phyloP scores from a whole-genome alignment of 176 grass and related monocot genomes.

The Typha latifolia region DNA sequence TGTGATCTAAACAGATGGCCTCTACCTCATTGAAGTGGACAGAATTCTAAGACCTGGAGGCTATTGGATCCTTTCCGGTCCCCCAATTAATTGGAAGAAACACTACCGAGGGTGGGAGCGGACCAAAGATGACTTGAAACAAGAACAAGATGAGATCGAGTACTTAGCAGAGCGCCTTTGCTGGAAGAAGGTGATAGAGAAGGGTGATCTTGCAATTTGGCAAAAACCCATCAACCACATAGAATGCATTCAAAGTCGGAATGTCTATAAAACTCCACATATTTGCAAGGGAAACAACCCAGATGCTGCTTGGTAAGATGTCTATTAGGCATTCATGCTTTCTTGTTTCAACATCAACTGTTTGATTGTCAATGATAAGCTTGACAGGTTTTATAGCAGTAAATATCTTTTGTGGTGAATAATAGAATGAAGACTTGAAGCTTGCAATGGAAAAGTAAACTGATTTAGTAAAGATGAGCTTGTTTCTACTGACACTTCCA shows the following conservation, averaged over 20 bases:
- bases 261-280: conserved; percentile 26
- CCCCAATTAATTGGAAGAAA: conserved; percentile 73
- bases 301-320: conserved; percentile 65
- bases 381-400: not conserved
- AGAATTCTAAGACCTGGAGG: conserved; percentile 80
- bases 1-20: conserved; percentile 29
- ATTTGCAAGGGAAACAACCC: conserved; percentile 48
- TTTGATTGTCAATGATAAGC: not conserved
- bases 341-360: not conserved
- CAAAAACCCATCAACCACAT: conserved; percentile 73
- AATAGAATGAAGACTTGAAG: too few relatives aligned
- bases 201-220: conserved; percentile 85
- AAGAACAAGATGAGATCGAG: conserved; percentile 85
- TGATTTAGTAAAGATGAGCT: too few relatives aligned
- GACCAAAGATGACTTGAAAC: conserved; percentile 73
- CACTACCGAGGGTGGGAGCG: conserved; percentile 76
- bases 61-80: conserved; percentile 85
- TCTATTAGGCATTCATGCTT: not conserved
- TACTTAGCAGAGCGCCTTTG: conserved; percentile 53
- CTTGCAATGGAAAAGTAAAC: too few relatives aligned
- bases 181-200: conserved; percentile 87
- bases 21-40: conserved; percentile 78
- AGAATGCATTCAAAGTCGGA: conserved; percentile 44
- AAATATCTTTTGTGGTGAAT: too few relatives aligned
- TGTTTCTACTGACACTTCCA: too few relatives aligned